Evolutionary conservation across 2,329 filamentous ascomycete species (phyloP).

Genomic region (Tetracladium maxilliforme): DNA sequence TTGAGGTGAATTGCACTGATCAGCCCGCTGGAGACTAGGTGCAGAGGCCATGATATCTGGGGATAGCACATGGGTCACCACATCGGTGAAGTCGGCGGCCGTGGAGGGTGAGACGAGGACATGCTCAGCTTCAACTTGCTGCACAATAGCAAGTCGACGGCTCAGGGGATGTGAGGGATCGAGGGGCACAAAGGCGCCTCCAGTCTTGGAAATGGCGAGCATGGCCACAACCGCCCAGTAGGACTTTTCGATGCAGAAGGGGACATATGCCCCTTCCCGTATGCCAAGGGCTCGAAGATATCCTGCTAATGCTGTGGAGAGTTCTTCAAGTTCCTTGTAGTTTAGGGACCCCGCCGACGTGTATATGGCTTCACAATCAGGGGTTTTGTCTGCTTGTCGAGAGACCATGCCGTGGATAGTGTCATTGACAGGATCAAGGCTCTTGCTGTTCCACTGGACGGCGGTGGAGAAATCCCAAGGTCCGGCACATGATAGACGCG

Average conservation of each 20-base stretch:
- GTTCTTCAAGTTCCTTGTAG: too few species aligned
- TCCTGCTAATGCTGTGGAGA: too few species aligned
- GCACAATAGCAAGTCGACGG: background rate
- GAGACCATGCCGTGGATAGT: too few species aligned
- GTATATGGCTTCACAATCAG: too few species aligned
- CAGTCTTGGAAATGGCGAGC: slow-evolving; percentile 12
- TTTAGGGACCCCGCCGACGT: too few species aligned
- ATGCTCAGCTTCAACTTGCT: background rate
- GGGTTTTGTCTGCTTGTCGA: too few species aligned
- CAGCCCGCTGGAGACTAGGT: background rate
- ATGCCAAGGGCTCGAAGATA: too few species aligned
- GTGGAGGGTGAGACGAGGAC: background rate
- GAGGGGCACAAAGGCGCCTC: slow-evolving; percentile 12
- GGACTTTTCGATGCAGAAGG: slow-evolving; percentile 10
- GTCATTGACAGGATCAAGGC: too few species aligned
- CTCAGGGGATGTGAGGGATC: slow-evolving; percentile 10
- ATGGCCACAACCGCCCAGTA: slow-evolving; percentile 11
- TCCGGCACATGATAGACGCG: too few species aligned
- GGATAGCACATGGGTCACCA: background rate
- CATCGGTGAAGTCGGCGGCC: background rate
- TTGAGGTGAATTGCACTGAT: slow-evolving; percentile 2
- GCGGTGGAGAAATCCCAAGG: too few species aligned
- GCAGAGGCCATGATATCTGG: background rate
- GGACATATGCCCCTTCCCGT: too few species aligned
- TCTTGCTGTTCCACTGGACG: too few species aligned